Base-by-base conservation (phyloP, 2,329 filamentous ascomycete genomes). In the Fusarium mundagurra region DNA sequence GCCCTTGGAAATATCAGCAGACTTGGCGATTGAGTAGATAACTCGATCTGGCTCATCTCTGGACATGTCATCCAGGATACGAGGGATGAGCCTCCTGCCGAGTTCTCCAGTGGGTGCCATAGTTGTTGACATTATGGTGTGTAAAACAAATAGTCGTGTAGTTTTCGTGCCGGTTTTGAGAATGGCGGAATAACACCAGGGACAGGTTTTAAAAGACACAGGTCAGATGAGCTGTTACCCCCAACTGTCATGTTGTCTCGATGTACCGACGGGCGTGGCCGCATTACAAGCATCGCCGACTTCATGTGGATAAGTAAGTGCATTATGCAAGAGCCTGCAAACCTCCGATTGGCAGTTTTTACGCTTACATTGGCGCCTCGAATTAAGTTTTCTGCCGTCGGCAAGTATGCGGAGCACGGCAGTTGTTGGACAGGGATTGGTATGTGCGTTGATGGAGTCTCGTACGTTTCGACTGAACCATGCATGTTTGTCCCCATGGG, bases 1-100 rank as follows among this genome's bases (percentile, higher is more conserved):
- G 5, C 48, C 48, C 17, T 34, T 0, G 0, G 31, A 51, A 5
- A 34, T 51, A 18, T 34, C 16, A 0, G 16, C 47, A 33, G 47
- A 50, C 22, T 33, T 50, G 5, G 47, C 29, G 11, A 50, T 13
- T 4, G 47, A 50, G 22, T 50, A 50, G 6, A 33, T 33, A 1
- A n/a, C 47, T 18, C 47, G 29, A n/a, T 33, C 47, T 3, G 47
- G 22, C 18, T 50, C 47, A 33, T 50, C 29, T 50, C 47, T 50
- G 0, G 29, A 50, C 47, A 50, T 50, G 3, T 50, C 29, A 18
- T 50, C 47, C 4, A 50, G 14, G 16, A n/a, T 33, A 6, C 47
- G 4, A 24, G 47, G 29, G 13, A 50, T 50, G 47, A 50, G 47
- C 22, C 47, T 50, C 29, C 47, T 33, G 5, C 47, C 47, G 10